Conservation (phyloP, 768 basidiomycete genomes). For the Russula olivacea region DNA sequence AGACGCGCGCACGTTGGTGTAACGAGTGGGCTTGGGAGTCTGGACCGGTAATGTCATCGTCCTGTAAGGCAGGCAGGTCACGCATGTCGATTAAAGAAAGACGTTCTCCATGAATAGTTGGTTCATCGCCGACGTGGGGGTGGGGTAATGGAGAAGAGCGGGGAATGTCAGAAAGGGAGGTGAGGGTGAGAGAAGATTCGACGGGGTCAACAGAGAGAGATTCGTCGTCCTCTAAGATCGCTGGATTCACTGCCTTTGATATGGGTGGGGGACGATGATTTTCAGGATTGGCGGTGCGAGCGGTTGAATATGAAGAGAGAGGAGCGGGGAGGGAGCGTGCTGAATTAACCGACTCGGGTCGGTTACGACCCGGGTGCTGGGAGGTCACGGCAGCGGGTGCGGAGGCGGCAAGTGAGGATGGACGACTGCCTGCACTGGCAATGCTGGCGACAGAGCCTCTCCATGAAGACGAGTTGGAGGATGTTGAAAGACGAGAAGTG, state of each 20-base stretch:
- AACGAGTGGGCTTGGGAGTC: conserved; percentile 9
- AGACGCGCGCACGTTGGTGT: conserved; percentile 16
- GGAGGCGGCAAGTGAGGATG: conserved; percentile 18
- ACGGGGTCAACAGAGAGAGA: conserved; percentile 6
- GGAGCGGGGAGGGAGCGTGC: conserved; percentile 29
- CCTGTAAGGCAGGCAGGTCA: conserved; percentile 30
- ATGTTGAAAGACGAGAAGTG: conserved; percentile 30
- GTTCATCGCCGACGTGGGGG: conserved; percentile 11
- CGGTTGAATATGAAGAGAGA: neutral
- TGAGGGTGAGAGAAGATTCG: conserved; percentile 22
- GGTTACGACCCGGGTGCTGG: conserved; percentile 3
- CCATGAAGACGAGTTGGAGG: conserved; percentile 25
- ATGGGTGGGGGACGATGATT: conserved; percentile 10
- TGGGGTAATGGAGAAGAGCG: conserved; percentile 21
- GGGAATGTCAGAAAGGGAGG: conserved; percentile 30
- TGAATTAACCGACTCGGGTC: conserved; percentile 27
- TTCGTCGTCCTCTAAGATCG: conserved; percentile 33
- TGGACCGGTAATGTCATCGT: conserved; percentile 27
- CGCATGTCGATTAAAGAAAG: conserved; percentile 32
- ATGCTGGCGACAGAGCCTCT: conserved; percentile 30
- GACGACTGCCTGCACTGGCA: conserved; percentile 27
- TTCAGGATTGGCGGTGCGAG: conserved; percentile 2
- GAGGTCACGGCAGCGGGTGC: conserved; percentile 20
- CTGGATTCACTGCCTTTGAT: conserved; percentile 27
- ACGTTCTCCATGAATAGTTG: conserved; percentile 26